A percentile compares a stretch with the other conserved stretches of the same genome.
phyloP scores from a whole-genome alignment of 331 rosid species.

The Saraca asoca region DNA sequence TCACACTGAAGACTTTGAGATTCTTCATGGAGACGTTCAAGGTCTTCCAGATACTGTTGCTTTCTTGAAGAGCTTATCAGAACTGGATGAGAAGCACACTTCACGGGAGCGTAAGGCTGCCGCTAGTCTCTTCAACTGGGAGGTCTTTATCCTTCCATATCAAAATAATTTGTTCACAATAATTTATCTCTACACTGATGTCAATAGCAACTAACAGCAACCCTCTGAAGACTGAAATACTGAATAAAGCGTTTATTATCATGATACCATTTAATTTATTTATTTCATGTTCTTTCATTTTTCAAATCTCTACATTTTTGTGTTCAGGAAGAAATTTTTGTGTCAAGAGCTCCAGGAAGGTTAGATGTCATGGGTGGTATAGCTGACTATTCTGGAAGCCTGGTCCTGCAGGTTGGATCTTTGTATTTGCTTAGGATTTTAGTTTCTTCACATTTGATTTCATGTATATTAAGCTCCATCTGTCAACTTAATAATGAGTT shows the following conservation, averaged over 20 bases:
- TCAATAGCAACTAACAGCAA: background rate
- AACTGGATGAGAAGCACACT: slow-evolving; percentile 68
- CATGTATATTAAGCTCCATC: background rate
- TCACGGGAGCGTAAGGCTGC: slow-evolving; percentile 93
- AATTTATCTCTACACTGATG: slow-evolving; percentile 10
- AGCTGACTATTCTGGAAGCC: slow-evolving; percentile 99
- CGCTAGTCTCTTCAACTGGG: slow-evolving; percentile 85
- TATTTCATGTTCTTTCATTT: slow-evolving; percentile 22
- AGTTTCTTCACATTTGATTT: slow-evolving; percentile 28
- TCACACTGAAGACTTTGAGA: slow-evolving; percentile 67
- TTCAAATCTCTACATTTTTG: slow-evolving; percentile 6
- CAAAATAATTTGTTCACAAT: slow-evolving; percentile 8
- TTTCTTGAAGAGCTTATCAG: slow-evolving; percentile 75
- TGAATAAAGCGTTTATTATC: background rate
- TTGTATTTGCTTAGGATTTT: slow-evolving; percentile 20
- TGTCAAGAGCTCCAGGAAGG: slow-evolving; percentile 97
- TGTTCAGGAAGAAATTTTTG: slow-evolving; percentile 80
- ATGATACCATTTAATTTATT: background rate
- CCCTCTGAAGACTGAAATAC: slow-evolving; percentile 20
- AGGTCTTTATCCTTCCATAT: slow-evolving; percentile 53
- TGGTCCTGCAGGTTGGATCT: slow-evolving; percentile 81
- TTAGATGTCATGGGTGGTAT: slow-evolving; percentile 98
- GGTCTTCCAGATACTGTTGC: slow-evolving; percentile 77
- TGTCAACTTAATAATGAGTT: background rate
- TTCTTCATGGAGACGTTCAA: slow-evolving; percentile 89